These are phyloP conservation scores for Septoria linicola DNA, from an alignment of 2,329 filamentous ascomycete species.

Conservation along the genomic window DNA sequence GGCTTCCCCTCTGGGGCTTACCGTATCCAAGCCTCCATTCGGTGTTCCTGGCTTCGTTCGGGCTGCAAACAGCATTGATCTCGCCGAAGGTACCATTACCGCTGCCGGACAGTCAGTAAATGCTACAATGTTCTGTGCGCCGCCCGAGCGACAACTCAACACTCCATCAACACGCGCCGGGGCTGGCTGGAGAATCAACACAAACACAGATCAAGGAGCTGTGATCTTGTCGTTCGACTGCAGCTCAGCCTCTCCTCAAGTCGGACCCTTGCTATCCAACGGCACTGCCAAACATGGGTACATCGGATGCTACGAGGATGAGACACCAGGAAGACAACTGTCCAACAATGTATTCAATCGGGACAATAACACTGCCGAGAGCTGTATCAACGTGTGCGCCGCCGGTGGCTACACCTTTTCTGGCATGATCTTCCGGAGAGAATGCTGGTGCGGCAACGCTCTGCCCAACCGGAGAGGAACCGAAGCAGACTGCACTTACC, in stretches of 20 bases:
- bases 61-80: slow-evolving; percentile 11
- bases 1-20: slow-evolving; percentile 13
- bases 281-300: slow-evolving; percentile 8
- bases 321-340: slow-evolving; percentile 26
- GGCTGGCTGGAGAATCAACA: slow-evolving; percentile 24
- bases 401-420: slow-evolving; percentile 37
- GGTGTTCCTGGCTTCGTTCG: slow-evolving; percentile 13
- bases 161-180: not conserved
- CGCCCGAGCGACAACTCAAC: slow-evolving; percentile 8
- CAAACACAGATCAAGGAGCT: slow-evolving; percentile 37
- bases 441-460: slow-evolving; percentile 26
- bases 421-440: slow-evolving; percentile 39
- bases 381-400: slow-evolving; percentile 35
- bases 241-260: slow-evolving; percentile 5
- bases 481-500: slow-evolving; percentile 21
- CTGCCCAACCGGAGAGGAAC: slow-evolving; percentile 10
- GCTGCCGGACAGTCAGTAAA: slow-evolving; percentile 9
- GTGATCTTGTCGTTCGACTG: slow-evolving; percentile 32
- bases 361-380: slow-evolving; percentile 35
- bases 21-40: slow-evolving; percentile 13
- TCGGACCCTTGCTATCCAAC: slow-evolving; percentile 11
- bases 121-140: slow-evolving; percentile 14
- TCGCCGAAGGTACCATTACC: slow-evolving; percentile 15
- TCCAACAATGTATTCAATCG: slow-evolving; percentile 32
- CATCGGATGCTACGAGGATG: slow-evolving; percentile 39